Conservation (phyloP, 2,329 filamentous ascomycete species). For the Beauveria bassiana region DNA sequence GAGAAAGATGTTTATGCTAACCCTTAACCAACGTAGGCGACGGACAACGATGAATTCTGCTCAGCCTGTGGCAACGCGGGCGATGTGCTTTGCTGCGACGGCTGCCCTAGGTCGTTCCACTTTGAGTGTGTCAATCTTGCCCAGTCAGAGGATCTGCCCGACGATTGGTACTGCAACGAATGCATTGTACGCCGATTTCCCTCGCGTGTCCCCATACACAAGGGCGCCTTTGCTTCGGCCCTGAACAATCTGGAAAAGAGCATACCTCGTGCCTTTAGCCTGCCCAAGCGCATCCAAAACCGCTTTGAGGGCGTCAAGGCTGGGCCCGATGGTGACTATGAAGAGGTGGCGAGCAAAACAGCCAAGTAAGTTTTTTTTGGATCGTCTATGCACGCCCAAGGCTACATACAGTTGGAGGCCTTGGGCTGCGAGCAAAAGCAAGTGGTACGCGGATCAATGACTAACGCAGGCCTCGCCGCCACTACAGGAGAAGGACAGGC, state of each 20-base stretch:
- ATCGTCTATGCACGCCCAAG: neutral
- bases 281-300: slow-evolving; percentile 64
- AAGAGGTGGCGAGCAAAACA: slow-evolving; percentile 58
- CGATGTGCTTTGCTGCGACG: slow-evolving; percentile 87
- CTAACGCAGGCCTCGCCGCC: neutral
- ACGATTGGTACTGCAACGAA: slow-evolving; percentile 80
- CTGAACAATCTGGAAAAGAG: slow-evolving; percentile 57
- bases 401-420: neutral
- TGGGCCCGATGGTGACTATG: slow-evolving; percentile 71
- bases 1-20: slow-evolving; percentile 25
- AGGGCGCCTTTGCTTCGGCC: slow-evolving; percentile 54
- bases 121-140: slow-evolving; percentile 82
- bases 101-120: slow-evolving; percentile 84
- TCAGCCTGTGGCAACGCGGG: slow-evolving; percentile 77
- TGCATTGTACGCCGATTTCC: slow-evolving; percentile 49
- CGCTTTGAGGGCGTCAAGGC: slow-evolving; percentile 75
- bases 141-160: slow-evolving; percentile 55
- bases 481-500: slow-evolving; percentile 41
- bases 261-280: slow-evolving; percentile 63
- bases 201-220: slow-evolving; percentile 37
- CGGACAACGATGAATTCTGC: slow-evolving; percentile 85
- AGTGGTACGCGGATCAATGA: neutral
- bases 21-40: slow-evolving; percentile 20
- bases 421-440: neutral
- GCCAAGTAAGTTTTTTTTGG: slow-evolving; percentile 44